A percentile compares a stretch with the other conserved stretches of the same genome.
Conservation (phyloP, 495 filamentous ascomycete species). For the Clavariopsis aquatica region DNA sequence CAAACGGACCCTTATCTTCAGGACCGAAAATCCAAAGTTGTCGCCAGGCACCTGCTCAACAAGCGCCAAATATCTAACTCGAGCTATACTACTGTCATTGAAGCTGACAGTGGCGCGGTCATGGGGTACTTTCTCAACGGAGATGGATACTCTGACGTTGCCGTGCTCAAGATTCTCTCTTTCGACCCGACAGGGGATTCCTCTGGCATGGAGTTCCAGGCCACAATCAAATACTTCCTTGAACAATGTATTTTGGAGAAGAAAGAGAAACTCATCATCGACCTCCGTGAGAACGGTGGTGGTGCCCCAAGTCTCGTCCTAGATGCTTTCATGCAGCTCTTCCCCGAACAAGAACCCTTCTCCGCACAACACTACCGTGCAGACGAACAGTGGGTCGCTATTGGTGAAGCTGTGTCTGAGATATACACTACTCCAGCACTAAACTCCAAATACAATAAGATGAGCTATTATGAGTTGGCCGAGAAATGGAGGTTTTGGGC, state of each 20-base stretch:
- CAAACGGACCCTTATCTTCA: background rate
- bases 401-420: slow-evolving; percentile 23
- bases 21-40: background rate
- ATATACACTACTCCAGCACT: slow-evolving; percentile 19
- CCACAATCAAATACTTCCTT: slow-evolving; percentile 21
- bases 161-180: slow-evolving; percentile 29
- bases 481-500: slow-evolving; percentile 20
- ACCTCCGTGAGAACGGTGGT: slow-evolving; percentile 32
- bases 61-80: slow-evolving; percentile 34
- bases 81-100: slow-evolving; percentile 53
- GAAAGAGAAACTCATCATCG: slow-evolving; percentile 35
- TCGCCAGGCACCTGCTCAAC: background rate
- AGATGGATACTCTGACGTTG: slow-evolving; percentile 27
- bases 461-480: background rate
- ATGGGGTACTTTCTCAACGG: slow-evolving; percentile 28
- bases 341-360: slow-evolving; percentile 21
- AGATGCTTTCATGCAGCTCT: slow-evolving; percentile 34
- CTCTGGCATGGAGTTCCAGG: slow-evolving; percentile 19
- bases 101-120: slow-evolving; percentile 44
- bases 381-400: slow-evolving; percentile 15
- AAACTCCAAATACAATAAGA: slow-evolving; percentile 20
- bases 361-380: slow-evolving; percentile 22
- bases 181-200: slow-evolving; percentile 16
- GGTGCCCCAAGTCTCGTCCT: slow-evolving; percentile 20
- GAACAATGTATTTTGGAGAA: slow-evolving; percentile 4